Base-by-base conservation (phyloP, 176 grass and related monocot species). In the Metroxylon sagu region DNA sequence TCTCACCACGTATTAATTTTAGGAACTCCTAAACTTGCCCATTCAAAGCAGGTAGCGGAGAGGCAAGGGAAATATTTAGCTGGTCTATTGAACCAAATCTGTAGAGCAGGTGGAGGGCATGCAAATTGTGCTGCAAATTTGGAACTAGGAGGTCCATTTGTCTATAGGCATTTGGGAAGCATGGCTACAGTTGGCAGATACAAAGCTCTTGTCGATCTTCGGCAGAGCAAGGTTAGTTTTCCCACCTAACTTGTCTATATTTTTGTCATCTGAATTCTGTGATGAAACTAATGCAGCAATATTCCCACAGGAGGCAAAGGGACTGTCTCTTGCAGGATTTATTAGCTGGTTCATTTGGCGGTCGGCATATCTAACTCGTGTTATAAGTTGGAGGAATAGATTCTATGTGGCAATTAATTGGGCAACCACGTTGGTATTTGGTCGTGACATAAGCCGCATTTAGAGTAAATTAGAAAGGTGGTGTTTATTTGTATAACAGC, bases 381-480 rank as follows among this genome's bases (percentile, higher is more conserved):
- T 98, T 53, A 18, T 92, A 54, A 92, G 93, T 68, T 98, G 93
- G 93, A 91, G 93, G 66, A 98, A 98, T 66, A 88, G 93, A 64
- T 58, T 98, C 26, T 98, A 98, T 54, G 93, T 98, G 50, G 81
- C 82, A 29, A 85, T 92, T 59, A 98, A 98, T 60, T 98, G 93
- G 93, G 81, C 92, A 19, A 98, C 93, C 55, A 98, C 93, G 10
- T 8, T 92, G 18, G 64, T 98, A 28, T 92, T 98, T 71, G 93
- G 93, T 6, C 79, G 93, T 4, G 93, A 98, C 56, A 89, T 88
- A 56, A 98, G 81, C 68, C 81, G 87, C 16, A 98, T 98, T 31
- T 98, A 85, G 69, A 18, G n/a, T n/a, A 43, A 35, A 14, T 43
- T 43, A 43, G 35, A 14, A 12, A 39, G 35, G 35, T 39, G 12